Base-by-base conservation (phyloP, 1,139 yeast genomes). In the Saccharomyces hybrid region DNA sequence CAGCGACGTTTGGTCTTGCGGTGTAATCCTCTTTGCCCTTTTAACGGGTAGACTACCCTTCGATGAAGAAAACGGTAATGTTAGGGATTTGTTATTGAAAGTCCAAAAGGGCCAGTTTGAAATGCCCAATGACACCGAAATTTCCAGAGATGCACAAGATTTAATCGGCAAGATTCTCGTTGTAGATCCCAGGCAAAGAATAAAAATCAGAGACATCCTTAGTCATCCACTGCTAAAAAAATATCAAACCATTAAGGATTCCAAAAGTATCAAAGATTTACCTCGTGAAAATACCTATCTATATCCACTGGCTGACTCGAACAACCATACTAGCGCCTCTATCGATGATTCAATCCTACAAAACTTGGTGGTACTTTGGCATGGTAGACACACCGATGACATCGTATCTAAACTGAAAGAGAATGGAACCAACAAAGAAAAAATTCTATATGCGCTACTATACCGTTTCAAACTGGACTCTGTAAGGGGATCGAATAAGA, bases 1-100 rank as follows among this genome's bases (percentile, higher is more conserved):
- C 31, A 84, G 95, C 34, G 99, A 93, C 71, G 93, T 93, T 54
- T 93, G 99, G 99, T 90, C 97, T 7, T 93, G 99, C 73, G 99
- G 99, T 60, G 89, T 93, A 61, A 93, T 93, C 54, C 75, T 93
- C 52, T 93, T 89, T 74, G 98, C 98, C 1, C 75, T 93, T 52
- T 77, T 93, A 55, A 91, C 98, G 0, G 99, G 99, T 38, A 93
- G 93, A 70, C 76, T 93, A 58, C 99, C 99, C 1, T 93, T 93
- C 70, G 99, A 93, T 72, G 98, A 93, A 71, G 98, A 90, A 65
- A 69, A 68, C 54, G 72, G 72, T 25, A 90, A 89, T 69, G 89
- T 93, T 61, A 79, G 98, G 61, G 84, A 85, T 62, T 75, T 93
- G 58, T 76, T 93, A 49, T 75, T 89, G 62, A 93, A 93, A 69